These are phyloP conservation scores for Corinectria fuckeliana DNA, from an alignment of 2,329 filamentous ascomycete genomes.

Conservation along the genomic window DNA sequence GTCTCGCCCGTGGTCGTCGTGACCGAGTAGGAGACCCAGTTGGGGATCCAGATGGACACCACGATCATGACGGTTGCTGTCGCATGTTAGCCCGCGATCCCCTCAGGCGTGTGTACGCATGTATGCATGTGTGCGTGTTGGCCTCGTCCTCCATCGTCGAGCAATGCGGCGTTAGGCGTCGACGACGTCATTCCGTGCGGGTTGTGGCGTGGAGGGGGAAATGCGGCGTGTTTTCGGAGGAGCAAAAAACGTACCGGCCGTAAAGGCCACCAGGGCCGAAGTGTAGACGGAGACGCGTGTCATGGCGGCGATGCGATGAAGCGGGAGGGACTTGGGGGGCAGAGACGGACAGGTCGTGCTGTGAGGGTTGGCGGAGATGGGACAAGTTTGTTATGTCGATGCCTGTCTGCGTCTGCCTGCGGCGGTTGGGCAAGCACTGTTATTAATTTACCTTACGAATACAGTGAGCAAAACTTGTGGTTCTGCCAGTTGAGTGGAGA, in stretches of 20 bases:
- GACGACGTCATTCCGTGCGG: constrained; percentile 36
- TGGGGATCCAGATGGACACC: constrained; percentile 70
- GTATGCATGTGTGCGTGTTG: no score
- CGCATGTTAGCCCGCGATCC: constrained; percentile 40
- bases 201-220: constrained; percentile 19
- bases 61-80: constrained; percentile 75
- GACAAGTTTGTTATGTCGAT: constrained; percentile 32
- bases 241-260: constrained; percentile 47
- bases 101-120: no score
- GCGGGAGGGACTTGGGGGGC: neutral
- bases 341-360: neutral
- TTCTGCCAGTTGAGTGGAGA: no score
- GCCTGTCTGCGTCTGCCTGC: constrained; percentile 26
- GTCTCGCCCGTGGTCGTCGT: constrained; percentile 54
- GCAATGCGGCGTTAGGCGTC: neutral
- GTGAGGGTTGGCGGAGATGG: constrained; percentile 9
- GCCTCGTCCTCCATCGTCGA: neutral
- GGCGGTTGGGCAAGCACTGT: no score
- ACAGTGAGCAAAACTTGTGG: constrained; percentile 17
- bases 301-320: constrained; percentile 41
- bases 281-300: constrained; percentile 53
- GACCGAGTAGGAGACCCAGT: constrained; percentile 73
- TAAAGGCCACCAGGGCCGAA: constrained; percentile 50
- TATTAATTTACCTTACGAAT: no score
- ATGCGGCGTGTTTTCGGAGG: no score